A percentile compares a stretch with the other conserved stretches of the same genome.
These are phyloP conservation scores for Plantago rigida DNA, from an alignment of 305 asterid species.

Conservation along the genomic window DNA sequence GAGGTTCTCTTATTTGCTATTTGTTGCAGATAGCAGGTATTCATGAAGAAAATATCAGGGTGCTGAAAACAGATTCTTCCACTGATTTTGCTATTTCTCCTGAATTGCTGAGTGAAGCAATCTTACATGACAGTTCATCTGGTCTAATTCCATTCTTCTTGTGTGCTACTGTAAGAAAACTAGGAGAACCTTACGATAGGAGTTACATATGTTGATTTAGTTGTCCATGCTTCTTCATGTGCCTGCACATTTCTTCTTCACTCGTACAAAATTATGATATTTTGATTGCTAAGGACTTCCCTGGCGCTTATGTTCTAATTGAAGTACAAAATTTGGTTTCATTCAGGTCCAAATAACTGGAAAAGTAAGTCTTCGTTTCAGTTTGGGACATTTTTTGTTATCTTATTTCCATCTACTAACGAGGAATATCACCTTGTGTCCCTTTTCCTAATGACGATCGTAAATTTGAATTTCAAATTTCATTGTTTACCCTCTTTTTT, in stretches of 20 bases:
- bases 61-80: constrained; percentile 59
- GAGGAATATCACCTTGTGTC: no score
- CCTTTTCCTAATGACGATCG: not conserved
- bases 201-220: constrained; percentile 2
- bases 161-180: constrained; percentile 81
- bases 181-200: constrained; percentile 10
- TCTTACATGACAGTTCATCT: constrained; percentile 48
- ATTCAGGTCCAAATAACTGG: no score
- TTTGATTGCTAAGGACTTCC: constrained; percentile 2
- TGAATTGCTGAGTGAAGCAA: constrained; percentile 51
- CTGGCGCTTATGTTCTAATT: constrained; percentile 9
- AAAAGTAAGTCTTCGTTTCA: no score
- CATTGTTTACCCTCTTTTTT: no score
- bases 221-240: constrained; percentile 7
- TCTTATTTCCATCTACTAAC: no score
- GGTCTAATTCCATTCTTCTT: constrained; percentile 93
- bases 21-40: constrained; percentile 73
- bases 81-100: constrained; percentile 68
- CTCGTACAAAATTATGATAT: not conserved
- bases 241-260: not conserved
- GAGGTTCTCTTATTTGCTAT: constrained; percentile 18
- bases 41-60: constrained; percentile 56
- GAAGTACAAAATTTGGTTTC: not conserved
- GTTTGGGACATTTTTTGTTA: not conserved
- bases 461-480: not conserved